Evolutionary conservation across 129 eudicot genomes (phyloP).

Genomic region (Saussurea involucrata): DNA sequence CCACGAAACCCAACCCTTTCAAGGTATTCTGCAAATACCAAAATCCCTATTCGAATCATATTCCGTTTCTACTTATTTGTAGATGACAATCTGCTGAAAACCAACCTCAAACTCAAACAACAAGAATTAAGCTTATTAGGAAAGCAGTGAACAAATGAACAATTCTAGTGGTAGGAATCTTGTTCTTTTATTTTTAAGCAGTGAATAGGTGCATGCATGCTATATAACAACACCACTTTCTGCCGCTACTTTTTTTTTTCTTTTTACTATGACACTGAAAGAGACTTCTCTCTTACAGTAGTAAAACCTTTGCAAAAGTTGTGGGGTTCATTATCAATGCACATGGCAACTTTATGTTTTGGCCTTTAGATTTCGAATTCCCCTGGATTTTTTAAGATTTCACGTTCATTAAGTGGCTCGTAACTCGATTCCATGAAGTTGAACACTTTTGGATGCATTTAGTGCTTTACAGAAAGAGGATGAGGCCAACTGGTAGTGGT

Average conservation of each 20-base stretch:
- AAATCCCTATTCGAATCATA: conserved; percentile 9
- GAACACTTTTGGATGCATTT: conserved; percentile 1
- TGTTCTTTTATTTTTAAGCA: conserved; percentile 3
- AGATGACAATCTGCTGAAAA: conserved; percentile 14
- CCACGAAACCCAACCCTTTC: no score
- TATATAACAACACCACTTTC: not conserved
- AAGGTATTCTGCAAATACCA: conserved; percentile 2
- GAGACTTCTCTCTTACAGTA: not conserved
- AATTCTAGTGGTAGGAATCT: conserved; percentile 9
- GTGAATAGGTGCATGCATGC: not conserved
- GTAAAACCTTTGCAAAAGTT: conserved; percentile 2
- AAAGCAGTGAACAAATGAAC: not conserved
- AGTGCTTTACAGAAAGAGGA: conserved; percentile 13
- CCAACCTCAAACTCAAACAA: conserved; percentile 7
- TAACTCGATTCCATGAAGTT: not conserved
- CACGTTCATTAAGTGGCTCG: not conserved
- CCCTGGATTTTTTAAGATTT: not conserved
- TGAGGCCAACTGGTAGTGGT: not conserved
- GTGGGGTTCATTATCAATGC: conserved; percentile 13
- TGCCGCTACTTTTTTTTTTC: not conserved
- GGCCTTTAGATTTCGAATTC: conserved; percentile 2
- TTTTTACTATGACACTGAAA: conserved; percentile 5
- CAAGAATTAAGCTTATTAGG: not conserved
- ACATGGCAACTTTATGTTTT: conserved; percentile 20
- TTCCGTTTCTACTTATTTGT: conserved; percentile 6